Percentiles rank a stretch among this genome's conserved stretches.
phyloP scores from a whole-genome alignment of 352 stramenopile genomes.

The Phytophthora pluvialis region DNA sequence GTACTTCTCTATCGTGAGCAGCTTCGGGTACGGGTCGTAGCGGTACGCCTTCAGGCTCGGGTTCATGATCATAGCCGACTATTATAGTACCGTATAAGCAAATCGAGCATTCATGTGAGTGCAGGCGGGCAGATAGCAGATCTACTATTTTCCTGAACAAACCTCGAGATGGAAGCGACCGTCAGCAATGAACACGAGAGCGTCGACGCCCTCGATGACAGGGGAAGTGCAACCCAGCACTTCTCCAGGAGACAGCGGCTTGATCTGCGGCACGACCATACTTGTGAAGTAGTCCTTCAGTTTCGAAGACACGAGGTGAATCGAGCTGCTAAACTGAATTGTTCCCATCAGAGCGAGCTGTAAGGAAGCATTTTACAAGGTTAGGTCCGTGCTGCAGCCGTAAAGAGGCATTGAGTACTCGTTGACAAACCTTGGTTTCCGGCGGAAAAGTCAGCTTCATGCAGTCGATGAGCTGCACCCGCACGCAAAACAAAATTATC shows the following conservation, averaged over 20 bases:
- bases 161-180: slow-evolving; percentile 99
- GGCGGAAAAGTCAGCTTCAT: slow-evolving; percentile 91
- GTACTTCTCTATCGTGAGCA: slow-evolving; percentile 97
- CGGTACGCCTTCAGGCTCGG: slow-evolving; percentile 94
- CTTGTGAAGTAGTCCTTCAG: slow-evolving; percentile 85
- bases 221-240: slow-evolving; percentile 99
- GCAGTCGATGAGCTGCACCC: slow-evolving; percentile 91
- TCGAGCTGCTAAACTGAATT: slow-evolving; percentile 95
- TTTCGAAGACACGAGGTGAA: slow-evolving; percentile 81
- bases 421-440: slow-evolving; percentile 67
- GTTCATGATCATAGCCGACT: slow-evolving; percentile 99
- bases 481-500: slow-evolving; percentile 11
- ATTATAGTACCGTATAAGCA: neutral
- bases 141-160: neutral
- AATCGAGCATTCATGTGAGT: neutral
- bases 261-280: slow-evolving; percentile 94
- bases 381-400: neutral
- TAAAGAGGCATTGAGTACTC: neutral
- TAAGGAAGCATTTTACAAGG: slow-evolving; percentile 5
- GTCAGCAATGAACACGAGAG: slow-evolving; percentile 99
- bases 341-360: slow-evolving; percentile 94
- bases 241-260: slow-evolving; percentile 97
- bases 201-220: slow-evolving; percentile 89
- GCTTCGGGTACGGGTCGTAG: slow-evolving; percentile 99
- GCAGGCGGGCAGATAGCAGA: neutral